Conservation (phyloP, 1,284 basidiomycete genomes). For the Ceratobasidium sp. region DNA sequence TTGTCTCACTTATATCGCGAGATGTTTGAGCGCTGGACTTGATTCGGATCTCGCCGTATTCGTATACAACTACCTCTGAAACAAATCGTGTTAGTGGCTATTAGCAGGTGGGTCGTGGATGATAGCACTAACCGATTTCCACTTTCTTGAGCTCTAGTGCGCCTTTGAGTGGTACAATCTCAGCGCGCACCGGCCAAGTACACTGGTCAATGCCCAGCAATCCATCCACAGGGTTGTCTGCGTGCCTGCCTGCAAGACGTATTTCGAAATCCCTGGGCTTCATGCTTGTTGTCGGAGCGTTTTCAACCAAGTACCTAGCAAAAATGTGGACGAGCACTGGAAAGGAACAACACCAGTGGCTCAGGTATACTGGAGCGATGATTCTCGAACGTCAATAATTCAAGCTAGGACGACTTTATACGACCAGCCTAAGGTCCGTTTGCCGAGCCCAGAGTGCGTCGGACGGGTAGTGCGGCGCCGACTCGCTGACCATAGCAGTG, state of each 20-base stretch:
- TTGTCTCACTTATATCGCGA: conserved; percentile 31
- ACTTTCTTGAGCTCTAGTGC: conserved; percentile 36
- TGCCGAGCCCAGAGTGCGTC: conserved; percentile 18
- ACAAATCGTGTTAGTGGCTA: background rate
- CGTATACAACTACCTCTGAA: conserved; percentile 34
- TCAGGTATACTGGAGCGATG: conserved; percentile 4
- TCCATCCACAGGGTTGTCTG: conserved; percentile 35
- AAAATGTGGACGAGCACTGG: background rate
- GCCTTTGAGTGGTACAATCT: conserved; percentile 33
- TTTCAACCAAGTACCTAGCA: background rate
- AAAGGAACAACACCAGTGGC: background rate
- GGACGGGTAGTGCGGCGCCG: conserved; percentile 1
- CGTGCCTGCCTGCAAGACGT: conserved; percentile 25
- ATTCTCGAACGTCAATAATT: conserved; percentile 7
- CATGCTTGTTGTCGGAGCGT: background rate
- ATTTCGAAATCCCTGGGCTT: conserved; percentile 36
- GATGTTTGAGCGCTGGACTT: conserved; percentile 27
- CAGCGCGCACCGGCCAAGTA: conserved; percentile 37
- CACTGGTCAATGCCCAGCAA: conserved; percentile 33
- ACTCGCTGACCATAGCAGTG: background rate
- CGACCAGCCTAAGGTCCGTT: conserved; percentile 14
- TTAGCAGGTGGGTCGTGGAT: background rate
- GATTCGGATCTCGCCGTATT: conserved; percentile 32
- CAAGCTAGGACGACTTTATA: conserved; percentile 2
- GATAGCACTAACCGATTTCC: conserved; percentile 22